phyloP scores from a whole-genome alignment of 2,329 filamentous ascomycete species.

The Penicillium italicum region DNA sequence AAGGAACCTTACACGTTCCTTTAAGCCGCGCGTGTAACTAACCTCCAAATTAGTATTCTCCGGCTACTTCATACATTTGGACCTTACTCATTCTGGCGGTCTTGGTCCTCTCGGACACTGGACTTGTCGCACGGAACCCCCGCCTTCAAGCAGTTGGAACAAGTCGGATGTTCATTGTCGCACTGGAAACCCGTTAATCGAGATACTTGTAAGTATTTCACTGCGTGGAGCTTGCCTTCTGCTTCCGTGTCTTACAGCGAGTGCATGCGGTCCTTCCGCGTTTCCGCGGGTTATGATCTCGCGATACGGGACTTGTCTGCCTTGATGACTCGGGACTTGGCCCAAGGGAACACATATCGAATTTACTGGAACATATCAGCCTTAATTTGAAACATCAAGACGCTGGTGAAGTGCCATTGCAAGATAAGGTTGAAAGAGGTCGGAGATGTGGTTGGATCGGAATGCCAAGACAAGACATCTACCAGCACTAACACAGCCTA shows the following conservation, averaged over 20 bases:
- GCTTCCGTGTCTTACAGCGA: slow-evolving; percentile 47
- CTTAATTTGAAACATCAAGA: not conserved
- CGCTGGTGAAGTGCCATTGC: not conserved
- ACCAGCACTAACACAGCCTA: not conserved
- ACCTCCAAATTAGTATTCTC: slow-evolving; percentile 3
- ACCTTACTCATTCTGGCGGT: slow-evolving; percentile 35
- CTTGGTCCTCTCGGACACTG: slow-evolving; percentile 39
- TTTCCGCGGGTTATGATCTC: slow-evolving; percentile 44
- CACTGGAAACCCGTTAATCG: slow-evolving; percentile 30
- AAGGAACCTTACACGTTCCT: slow-evolving; percentile 44
- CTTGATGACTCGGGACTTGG: slow-evolving; percentile 19
- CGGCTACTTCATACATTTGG: not conserved
- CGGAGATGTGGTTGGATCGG: slow-evolving; percentile 2
- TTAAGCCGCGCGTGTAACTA: slow-evolving; percentile 44
- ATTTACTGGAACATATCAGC: not conserved
- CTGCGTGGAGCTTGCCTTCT: slow-evolving; percentile 34
- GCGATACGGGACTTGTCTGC: slow-evolving; percentile 25
- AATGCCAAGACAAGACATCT: slow-evolving; percentile 7
- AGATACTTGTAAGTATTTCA: not conserved
- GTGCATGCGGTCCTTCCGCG: slow-evolving; percentile 46
- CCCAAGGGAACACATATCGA: slow-evolving; percentile 14
- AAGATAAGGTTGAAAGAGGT: not conserved
- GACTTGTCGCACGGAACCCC: slow-evolving; percentile 44
- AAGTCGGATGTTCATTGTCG: slow-evolving; percentile 45
- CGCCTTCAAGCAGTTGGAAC: slow-evolving; percentile 46